Evolutionary conservation across 495 filamentous ascomycete genomes (phyloP).

Genomic region (Letharia lupina): DNA sequence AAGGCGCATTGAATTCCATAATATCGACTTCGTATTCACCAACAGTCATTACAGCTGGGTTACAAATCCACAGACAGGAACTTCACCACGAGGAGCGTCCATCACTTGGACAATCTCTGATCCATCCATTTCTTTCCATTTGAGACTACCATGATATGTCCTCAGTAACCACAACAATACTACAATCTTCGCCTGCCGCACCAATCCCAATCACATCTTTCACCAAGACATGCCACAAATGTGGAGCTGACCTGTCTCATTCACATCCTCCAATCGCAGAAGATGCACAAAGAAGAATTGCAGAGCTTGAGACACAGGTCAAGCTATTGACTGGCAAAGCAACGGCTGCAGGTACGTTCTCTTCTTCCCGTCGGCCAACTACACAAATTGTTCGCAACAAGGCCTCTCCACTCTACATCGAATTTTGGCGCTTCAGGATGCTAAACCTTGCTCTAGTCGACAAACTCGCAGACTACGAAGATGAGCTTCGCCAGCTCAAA

Average conservation of each 20-base stretch:
- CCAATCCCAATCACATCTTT: conserved; percentile 24
- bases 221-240: conserved; percentile 40
- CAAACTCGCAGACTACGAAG: conserved; percentile 91
- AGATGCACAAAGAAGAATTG: conserved; percentile 59
- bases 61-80: background rate
- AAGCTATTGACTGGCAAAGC: conserved; percentile 65
- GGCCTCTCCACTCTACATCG: background rate
- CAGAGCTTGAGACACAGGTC: conserved; percentile 76
- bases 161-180: conserved; percentile 19
- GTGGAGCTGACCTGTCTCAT: conserved; percentile 36
- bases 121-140: background rate
- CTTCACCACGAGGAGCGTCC: background rate
- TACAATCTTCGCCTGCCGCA: conserved; percentile 4
- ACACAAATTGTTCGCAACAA: background rate
- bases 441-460: conserved; percentile 39
- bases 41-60: background rate
- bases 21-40: no score
- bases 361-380: conserved; percentile 19
- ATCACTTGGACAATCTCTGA: background rate
- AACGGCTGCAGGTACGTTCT: conserved; percentile 56
- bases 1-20: background rate
- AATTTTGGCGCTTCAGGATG: background rate
- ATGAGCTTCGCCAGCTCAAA: conserved; percentile 65
- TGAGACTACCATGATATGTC: conserved; percentile 20
- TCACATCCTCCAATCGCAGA: conserved; percentile 29